Evolutionary conservation across 345 rosid species (phyloP).

Genomic region (Carallia brachiata): DNA sequence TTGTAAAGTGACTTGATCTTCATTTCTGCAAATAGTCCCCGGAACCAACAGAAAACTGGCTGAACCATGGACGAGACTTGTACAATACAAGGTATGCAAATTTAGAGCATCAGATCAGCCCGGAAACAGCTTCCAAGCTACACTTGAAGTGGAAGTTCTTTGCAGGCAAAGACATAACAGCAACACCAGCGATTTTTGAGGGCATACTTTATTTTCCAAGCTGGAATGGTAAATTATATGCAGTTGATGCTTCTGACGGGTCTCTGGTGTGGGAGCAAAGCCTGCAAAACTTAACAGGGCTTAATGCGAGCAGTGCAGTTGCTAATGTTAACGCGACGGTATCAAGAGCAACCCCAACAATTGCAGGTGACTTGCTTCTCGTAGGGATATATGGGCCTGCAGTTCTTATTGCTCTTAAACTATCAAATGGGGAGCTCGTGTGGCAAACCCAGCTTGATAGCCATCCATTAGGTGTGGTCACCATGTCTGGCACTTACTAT

Average conservation of each 20-base stretch:
- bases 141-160: conserved; percentile 27
- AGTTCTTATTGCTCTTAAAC: conserved; percentile 21
- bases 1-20: too few relatives aligned
- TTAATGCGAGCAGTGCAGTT: background rate
- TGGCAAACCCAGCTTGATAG: conserved; percentile 25
- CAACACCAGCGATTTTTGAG: conserved; percentile 30
- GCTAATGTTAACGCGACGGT: conserved; percentile 10
- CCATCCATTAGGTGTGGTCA: conserved; percentile 19
- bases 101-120: conserved; percentile 20
- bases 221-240: conserved; percentile 33
- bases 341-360: conserved; percentile 30
- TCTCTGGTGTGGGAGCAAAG: conserved; percentile 26
- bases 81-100: conserved; percentile 28
- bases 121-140: conserved; percentile 13
- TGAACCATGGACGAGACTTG: conserved; percentile 34
- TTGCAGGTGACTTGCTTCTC: conserved; percentile 26
- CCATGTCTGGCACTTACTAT: conserved; percentile 33
- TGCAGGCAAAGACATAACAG: conserved; percentile 23
- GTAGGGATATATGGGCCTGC: conserved; percentile 32
- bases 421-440: conserved; percentile 24
- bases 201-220: conserved; percentile 32
- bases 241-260: conserved; percentile 26
- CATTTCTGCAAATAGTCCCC: too few relatives aligned
- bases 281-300: conserved; percentile 14
- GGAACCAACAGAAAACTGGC: conserved; percentile 10